Evolutionary conservation across 306 rosid species (phyloP).

Genomic region (Prunus fruticosa): DNA sequence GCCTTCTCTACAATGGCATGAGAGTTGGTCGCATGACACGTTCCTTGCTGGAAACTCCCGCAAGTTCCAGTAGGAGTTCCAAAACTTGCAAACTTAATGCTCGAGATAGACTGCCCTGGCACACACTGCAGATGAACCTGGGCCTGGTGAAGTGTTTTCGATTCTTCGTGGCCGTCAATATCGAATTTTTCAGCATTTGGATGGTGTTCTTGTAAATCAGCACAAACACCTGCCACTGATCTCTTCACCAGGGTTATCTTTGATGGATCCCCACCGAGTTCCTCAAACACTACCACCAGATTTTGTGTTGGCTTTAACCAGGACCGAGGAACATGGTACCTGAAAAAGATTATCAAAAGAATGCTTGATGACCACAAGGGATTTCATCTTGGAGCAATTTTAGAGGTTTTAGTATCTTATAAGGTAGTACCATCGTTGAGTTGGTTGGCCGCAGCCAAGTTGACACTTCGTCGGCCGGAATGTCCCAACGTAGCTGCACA

Average conservation of each 20-base stretch:
- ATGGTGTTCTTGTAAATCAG: conserved; percentile 34
- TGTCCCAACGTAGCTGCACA: conserved; percentile 72
- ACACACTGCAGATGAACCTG: conserved; percentile 31
- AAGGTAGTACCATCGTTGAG: conserved; percentile 74
- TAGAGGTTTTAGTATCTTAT: neutral
- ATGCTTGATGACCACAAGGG: neutral
- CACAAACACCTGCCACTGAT: conserved; percentile 38
- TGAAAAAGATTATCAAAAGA: conserved; percentile 29
- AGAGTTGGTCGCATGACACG: conserved; percentile 40
- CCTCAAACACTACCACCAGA: conserved; percentile 76
- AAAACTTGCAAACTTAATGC: conserved; percentile 41
- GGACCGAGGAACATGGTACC: conserved; percentile 96
- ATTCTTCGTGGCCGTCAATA: conserved; percentile 22
- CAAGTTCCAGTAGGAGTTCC: conserved; percentile 39
- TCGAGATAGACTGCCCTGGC: conserved; percentile 36
- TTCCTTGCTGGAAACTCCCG: conserved; percentile 38
- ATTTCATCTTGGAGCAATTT: neutral
- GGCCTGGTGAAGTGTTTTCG: conserved; percentile 15
- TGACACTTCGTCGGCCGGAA: conserved; percentile 59
- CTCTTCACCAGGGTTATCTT: conserved; percentile 65
- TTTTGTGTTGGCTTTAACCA: conserved; percentile 90
- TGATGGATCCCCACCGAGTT: conserved; percentile 86
- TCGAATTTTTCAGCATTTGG: conserved; percentile 13
- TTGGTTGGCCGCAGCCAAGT: conserved; percentile 84
- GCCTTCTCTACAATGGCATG: conserved; percentile 36